A percentile compares a stretch with the other conserved stretches of the same genome.
Conservation (phyloP, 2,329 filamentous ascomycete genomes). For the Orbilia javanica region DNA sequence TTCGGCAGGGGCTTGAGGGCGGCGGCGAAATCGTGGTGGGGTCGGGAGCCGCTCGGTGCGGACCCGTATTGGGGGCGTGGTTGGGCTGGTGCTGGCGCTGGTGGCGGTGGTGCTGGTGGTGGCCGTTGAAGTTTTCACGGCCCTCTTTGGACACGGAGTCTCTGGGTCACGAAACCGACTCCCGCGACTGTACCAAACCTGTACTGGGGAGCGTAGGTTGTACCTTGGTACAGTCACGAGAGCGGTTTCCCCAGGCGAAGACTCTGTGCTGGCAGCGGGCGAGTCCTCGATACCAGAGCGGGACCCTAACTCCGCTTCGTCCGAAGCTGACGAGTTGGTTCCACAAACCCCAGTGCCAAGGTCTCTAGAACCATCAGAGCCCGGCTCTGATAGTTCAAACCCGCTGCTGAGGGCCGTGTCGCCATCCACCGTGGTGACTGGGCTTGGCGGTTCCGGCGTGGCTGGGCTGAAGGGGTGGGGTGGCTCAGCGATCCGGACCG, state of each 20-base stretch:
- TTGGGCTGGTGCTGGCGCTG: neutral
- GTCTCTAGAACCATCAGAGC: neutral
- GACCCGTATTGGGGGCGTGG: neutral
- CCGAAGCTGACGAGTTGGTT: neutral
- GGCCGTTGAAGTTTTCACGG: neutral
- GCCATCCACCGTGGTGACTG: neutral
- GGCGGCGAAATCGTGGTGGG: neutral
- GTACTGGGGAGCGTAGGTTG: neutral
- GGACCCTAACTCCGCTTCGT: constrained; percentile 10
- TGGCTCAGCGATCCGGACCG: constrained; percentile 9
- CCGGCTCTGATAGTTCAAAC: neutral
- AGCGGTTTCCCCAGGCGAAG: constrained; percentile 3
- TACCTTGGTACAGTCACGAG: neutral
- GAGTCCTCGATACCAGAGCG: neutral
- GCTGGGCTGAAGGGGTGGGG: neutral
- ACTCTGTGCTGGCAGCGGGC: neutral
- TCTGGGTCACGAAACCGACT: constrained; percentile 1
- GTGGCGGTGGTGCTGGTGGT: neutral
- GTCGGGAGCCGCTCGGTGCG: neutral
- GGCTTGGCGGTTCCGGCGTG: neutral
- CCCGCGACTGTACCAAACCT: neutral
- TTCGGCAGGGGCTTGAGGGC: neutral
- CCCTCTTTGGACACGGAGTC: constrained; percentile 19
- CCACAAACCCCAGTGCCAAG: neutral
- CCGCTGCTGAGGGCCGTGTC: neutral